Percentiles rank a stretch among this genome's conserved stretches.
These are phyloP conservation scores for Croton laevigatus DNA, from an alignment of 441 rosid genomes.

Conservation along the genomic window DNA sequence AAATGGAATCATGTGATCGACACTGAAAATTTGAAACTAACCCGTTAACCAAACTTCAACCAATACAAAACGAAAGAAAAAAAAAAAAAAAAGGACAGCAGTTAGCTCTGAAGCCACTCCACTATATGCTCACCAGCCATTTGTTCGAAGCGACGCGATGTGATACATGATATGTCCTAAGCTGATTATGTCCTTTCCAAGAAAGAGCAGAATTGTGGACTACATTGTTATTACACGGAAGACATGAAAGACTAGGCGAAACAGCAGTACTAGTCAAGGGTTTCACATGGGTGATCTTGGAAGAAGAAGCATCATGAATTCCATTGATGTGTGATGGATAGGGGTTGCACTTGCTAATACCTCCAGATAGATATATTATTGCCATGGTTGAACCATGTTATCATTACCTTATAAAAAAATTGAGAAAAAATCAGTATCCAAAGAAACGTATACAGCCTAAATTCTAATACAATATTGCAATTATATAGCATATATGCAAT, in stretches of 20 bases:
- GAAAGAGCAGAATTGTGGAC: conserved; percentile 32
- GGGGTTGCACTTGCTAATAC: conserved; percentile 34
- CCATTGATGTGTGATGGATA: conserved; percentile 24
- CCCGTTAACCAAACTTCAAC: conserved; percentile 1
- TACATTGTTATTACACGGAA: conserved; percentile 25
- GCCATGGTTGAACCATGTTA: conserved; percentile 63
- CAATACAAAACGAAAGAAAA: conserved; percentile 1
- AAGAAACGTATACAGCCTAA: not conserved
- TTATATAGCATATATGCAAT: not conserved
- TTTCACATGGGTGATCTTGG: conserved; percentile 27
- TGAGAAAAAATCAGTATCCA: not conserved
- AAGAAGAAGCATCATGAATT: conserved; percentile 24
- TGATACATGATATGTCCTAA: conserved; percentile 27
- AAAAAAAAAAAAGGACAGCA: not conserved
- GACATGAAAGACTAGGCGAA: conserved; percentile 25
- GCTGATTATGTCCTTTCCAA: conserved; percentile 36
- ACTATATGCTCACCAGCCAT: conserved; percentile 50
- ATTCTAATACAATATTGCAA: not conserved
- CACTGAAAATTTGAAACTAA: conserved; percentile 39
- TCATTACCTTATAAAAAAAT: conserved; percentile 24
- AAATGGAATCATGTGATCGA: conserved; percentile 44
- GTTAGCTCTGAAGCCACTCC: not conserved
- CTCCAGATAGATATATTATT: conserved; percentile 42
- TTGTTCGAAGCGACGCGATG: conserved; percentile 35
- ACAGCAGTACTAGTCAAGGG: conserved; percentile 27